phyloP scores from a whole-genome alignment of 768 basidiomycete genomes.

The Leucocoprinus sp. region DNA sequence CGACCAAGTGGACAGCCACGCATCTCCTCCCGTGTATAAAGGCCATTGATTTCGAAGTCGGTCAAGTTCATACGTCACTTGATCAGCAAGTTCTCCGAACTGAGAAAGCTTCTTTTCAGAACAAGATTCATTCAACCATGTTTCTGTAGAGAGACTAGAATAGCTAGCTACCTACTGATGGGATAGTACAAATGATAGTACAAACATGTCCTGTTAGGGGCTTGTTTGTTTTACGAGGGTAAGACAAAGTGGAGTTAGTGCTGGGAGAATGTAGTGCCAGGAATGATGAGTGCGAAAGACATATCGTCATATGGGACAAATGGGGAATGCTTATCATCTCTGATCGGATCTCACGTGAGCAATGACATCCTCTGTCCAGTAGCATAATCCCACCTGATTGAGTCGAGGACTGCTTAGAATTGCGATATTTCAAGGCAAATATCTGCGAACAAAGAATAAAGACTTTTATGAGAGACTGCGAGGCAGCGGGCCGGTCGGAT shows the following conservation, averaged over 20 bases:
- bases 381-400: background rate
- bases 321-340: constrained; percentile 1
- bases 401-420: background rate
- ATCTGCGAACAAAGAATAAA: background rate
- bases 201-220: background rate
- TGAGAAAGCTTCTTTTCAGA: constrained; percentile 1
- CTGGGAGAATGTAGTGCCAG: background rate
- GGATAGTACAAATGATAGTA: background rate
- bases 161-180: background rate
- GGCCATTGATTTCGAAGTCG: no score
- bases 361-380: background rate
- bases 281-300: background rate
- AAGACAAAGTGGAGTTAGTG: background rate
- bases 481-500: background rate
- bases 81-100: background rate
- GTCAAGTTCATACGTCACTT: background rate
- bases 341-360: constrained; percentile 2
- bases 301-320: constrained; percentile 5
- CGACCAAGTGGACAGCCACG: no score
- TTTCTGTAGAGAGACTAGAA: constrained; percentile 1
- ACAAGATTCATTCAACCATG: background rate
- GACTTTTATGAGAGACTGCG: background rate
- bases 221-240: background rate
- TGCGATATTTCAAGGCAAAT: background rate
- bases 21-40: no score